Evolutionary conservation across 1,284 basidiomycete species (phyloP), one percentile per base, ranked within the genome.

Genomic region (Entoloma clypeatum): DNA sequence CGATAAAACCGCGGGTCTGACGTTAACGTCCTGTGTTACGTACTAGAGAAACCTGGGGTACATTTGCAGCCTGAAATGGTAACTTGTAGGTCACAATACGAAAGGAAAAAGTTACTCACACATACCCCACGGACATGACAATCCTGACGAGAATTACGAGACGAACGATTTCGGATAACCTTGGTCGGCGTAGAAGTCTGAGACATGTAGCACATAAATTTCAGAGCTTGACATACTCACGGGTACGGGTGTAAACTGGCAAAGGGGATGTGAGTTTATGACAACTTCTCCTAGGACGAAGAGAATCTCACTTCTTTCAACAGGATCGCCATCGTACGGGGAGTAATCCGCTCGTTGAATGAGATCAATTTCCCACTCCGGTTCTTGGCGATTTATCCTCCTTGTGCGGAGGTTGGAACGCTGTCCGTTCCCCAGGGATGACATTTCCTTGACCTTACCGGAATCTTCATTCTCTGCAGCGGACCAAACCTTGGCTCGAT

Each of bases 321-420:
- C 37, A 7, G 48, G 51, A 24, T 60, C 55, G 19, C 49, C 51
- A 10, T 56, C 49, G 16, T 39, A 48, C 4, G 48, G 45, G 3
- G 48, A 25, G 19, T 55, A 60, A 16, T 49, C 47, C 25, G 59
- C 58, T n/a, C 55, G 44, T 38, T 61, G 49, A 3, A 60, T 50
- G 11, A 62, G 18, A 42, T 62, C 60, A 29, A 61, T 54, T 34
- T 61, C 58, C 60, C 60, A 61, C 22, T 55, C 52, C 10, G 51
- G 44, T 36, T 44, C 45, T n/a, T n/a, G n/a, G n/a, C n/a, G n/a
- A n/a, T 29, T 24, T 33, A 35, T 39, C 24, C 10, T 33, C 41
- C 9, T 34, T 36, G 7, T 33, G 8, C 10, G 31, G 28, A 5
- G 45, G 28, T 13, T n/a, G n/a, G 31, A 7, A 5, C 16, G 29